Evolutionary conservation across 1,139 yeast genomes (phyloP).

Genomic region (Suhomyces kunorum): DNA sequence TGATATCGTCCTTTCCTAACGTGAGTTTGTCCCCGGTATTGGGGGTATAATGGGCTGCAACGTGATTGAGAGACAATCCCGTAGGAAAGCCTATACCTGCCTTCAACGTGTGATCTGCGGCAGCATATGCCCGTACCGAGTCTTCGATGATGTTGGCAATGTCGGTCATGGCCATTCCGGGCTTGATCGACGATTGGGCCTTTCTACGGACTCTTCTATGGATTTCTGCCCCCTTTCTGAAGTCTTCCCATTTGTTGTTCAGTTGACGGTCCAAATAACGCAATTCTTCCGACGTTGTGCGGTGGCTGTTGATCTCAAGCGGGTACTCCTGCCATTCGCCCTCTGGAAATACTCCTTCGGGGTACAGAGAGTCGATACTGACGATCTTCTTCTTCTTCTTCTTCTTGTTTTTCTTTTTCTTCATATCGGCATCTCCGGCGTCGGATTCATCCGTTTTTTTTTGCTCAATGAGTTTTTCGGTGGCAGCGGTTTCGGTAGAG

Average conservation of each 20-base stretch:
- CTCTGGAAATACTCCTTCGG: constrained; percentile 78
- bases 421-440: constrained; percentile 23
- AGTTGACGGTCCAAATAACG: constrained; percentile 74
- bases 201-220: constrained; percentile 88
- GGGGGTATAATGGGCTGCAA: constrained; percentile 98
- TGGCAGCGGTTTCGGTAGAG: background rate
- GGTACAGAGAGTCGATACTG: constrained; percentile 66
- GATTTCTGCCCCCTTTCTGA: constrained; percentile 94
- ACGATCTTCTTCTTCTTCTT: constrained; percentile 52
- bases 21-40: constrained; percentile 89
- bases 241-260: constrained; percentile 74
- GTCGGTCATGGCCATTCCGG: constrained; percentile 91
- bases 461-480: constrained; percentile 7
- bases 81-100: constrained; percentile 98
- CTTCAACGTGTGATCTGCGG: constrained; percentile 59
- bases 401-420: constrained; percentile 28
- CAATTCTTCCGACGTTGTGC: constrained; percentile 85
- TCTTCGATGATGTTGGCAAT: constrained; percentile 89
- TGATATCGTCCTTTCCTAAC: constrained; percentile 80
- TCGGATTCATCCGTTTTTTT: constrained; percentile 38
- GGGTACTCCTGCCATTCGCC: constrained; percentile 83
- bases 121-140: constrained; percentile 73
- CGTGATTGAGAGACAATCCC: constrained; percentile 87
- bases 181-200: constrained; percentile 72
- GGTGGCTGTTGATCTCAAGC: constrained; percentile 67